Base-by-base conservation (phyloP, 345 rosid genomes). In the Eucalyptus victrix region DNA sequence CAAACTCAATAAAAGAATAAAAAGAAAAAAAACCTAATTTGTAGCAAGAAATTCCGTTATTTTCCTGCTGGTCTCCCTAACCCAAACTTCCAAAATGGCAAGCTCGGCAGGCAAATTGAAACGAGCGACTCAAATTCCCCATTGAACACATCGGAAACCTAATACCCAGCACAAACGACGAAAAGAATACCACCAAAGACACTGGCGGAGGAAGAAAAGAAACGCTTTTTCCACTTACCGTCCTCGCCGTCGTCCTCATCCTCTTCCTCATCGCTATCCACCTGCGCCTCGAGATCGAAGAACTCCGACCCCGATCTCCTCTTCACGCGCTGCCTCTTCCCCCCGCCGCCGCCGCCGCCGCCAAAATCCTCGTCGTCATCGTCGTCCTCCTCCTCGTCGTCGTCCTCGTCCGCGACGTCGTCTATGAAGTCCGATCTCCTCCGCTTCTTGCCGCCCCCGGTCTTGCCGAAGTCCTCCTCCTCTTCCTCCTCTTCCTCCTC, bases 321-420 rank as follows among this genome's bases (percentile, higher is more conserved):
- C 89, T 91, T 93, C 17, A 92, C 81, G 88, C 95, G 94, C 53
- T 83, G 87, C 87, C 90, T 92, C 60, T 87, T 88, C 16, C 90
- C 89, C 5, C 91, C 92, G 15, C 91, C 92, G 32, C 91, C 90
- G 7, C 94, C 91, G 5, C 94, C 92, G 15, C 88, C 88, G 24
- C 92, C 94, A 21, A 92, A 92, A 49, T 93, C 95, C 23, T 93
- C 95, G 51, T 96, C 96, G 1, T 96, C 99, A 2, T 94, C 96
- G 16, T 96, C 95, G 0, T 96, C 96, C 0, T 95, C 97, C 6
- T 96, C 98, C 60, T 95, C 95, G 5, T 95, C 97, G 9, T 95
- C 96, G 28, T 97, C 99, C 91, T 97, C 98, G 87, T 95, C 98
- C 23, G 98, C 99, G n/a, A 90, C 93, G 88, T 97, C 99, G 62